A percentile compares a stretch with the other conserved stretches of the same genome.
These are phyloP conservation scores for Neonectria ditissima DNA, from an alignment of 2,329 filamentous ascomycete species.

Conservation along the genomic window DNA sequence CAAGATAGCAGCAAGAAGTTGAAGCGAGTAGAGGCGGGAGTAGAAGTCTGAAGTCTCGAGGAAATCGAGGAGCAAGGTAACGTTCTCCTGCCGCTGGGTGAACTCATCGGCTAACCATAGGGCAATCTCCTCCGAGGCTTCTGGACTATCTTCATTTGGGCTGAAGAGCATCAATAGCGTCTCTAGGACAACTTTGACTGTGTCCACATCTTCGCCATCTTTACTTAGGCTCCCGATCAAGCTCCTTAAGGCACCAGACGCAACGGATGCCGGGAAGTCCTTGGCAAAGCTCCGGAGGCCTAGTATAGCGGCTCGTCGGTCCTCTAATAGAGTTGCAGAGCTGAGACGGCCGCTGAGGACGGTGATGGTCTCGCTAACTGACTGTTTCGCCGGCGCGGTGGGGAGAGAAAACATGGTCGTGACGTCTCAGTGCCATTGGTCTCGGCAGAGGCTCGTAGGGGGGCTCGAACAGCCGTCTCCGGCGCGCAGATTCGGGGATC, in stretches of 20 bases:
- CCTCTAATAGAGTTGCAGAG: constrained; percentile 92
- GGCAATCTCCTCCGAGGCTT: constrained; percentile 95
- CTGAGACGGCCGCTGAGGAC: constrained; percentile 87
- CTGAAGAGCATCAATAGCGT: constrained; percentile 93
- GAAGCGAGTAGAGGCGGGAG: constrained; percentile 88
- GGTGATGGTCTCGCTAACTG: constrained; percentile 92
- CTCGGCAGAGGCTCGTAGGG: constrained; percentile 24
- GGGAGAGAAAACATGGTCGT: constrained; percentile 72
- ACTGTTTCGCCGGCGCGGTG: constrained; percentile 90
- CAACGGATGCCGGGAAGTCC: constrained; percentile 94
- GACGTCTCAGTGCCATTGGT: constrained; percentile 48
- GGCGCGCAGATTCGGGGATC: constrained; percentile 14
- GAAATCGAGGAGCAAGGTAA: constrained; percentile 88
- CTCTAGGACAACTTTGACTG: constrained; percentile 93
- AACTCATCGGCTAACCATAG: constrained; percentile 98
- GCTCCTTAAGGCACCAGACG: constrained; percentile 89
- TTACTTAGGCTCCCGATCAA: constrained; percentile 87
- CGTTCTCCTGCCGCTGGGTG: constrained; percentile 97
- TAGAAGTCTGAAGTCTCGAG: constrained; percentile 91
- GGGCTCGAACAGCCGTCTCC: constrained; percentile 32
- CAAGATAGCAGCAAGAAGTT: constrained; percentile 88
- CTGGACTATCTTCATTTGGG: constrained; percentile 78
- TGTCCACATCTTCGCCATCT: constrained; percentile 95
- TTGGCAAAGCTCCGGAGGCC: constrained; percentile 96
- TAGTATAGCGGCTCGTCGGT: constrained; percentile 91